A percentile compares a stretch with the other conserved stretches of the same genome.
These are phyloP conservation scores for Ensete ventricosum DNA, from an alignment of 176 grass and related monocot species.

Conservation along the genomic window DNA sequence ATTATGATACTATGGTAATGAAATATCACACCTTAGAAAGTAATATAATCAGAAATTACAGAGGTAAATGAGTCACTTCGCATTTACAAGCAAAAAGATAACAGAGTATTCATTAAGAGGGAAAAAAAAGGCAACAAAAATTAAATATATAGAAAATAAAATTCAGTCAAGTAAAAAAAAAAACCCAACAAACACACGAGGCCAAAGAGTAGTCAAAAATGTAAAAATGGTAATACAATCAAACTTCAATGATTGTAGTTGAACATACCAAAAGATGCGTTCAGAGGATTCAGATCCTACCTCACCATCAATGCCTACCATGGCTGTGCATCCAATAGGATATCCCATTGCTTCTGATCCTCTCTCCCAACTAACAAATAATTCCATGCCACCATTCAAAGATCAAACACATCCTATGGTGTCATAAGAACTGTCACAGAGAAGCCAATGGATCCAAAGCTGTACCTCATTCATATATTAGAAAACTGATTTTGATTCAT, in stretches of 20 bases:
- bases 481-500: background rate
- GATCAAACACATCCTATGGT: background rate
- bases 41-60: too few species aligned
- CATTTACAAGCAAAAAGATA: too few species aligned
- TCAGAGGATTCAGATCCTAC: background rate
- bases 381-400: background rate
- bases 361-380: background rate
- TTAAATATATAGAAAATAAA: too few species aligned
- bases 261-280: background rate
- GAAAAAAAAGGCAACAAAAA: too few species aligned
- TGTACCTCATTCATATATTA: background rate
- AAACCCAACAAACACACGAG: too few species aligned
- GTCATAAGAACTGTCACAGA: background rate
- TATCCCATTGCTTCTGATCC: background rate
- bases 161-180: too few species aligned
- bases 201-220: too few species aligned
- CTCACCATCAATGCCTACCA: background rate
- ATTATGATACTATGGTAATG: too few species aligned
- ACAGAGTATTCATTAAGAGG: too few species aligned
- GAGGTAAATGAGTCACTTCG: too few species aligned
- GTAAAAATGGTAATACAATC: too few species aligned
- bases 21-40: too few species aligned
- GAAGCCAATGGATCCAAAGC: background rate
- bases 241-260: background rate
- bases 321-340: background rate